Conservation (phyloP, 345 rosid species). For the Lepidium aucheri region DNA sequence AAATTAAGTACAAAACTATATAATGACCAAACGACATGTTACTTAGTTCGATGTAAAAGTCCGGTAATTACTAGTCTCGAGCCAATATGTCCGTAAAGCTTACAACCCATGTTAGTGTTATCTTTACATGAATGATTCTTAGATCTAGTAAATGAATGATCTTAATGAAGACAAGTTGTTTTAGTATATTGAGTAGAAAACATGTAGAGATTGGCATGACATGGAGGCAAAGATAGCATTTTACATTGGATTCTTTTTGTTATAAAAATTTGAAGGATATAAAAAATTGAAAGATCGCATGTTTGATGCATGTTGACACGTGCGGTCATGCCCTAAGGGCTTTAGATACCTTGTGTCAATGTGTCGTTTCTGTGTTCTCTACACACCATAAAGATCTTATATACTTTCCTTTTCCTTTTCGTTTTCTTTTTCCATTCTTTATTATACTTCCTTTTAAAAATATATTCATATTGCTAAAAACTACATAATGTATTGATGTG, state of each 20-base stretch:
- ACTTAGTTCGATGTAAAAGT: neutral
- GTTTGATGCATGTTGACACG: conserved; percentile 31
- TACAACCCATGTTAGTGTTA: neutral
- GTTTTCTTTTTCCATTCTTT: neutral
- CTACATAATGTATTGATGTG: neutral
- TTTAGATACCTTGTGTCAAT: conserved; percentile 28
- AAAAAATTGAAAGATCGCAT: neutral
- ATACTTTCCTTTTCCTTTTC: conserved; percentile 4
- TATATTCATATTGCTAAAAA: neutral
- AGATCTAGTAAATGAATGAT: neutral
- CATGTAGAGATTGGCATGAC: conserved; percentile 6
- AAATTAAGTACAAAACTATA: neutral
- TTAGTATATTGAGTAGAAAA: neutral
- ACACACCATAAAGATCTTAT: conserved; percentile 13
- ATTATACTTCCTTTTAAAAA: too few relatives aligned
- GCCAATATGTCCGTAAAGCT: neutral
- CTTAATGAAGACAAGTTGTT: neutral
- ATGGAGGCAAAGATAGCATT: conserved; percentile 18
- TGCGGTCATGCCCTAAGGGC: conserved; percentile 17
- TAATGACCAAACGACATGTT: neutral
- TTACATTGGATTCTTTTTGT: conserved; percentile 23
- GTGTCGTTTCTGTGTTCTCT: conserved; percentile 1
- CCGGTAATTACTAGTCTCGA: neutral
- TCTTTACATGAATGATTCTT: neutral
- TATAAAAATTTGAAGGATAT: neutral